phyloP scores from a whole-genome alignment of 2,329 filamentous ascomycete genomes.

The Ceratocystis colombiana region DNA sequence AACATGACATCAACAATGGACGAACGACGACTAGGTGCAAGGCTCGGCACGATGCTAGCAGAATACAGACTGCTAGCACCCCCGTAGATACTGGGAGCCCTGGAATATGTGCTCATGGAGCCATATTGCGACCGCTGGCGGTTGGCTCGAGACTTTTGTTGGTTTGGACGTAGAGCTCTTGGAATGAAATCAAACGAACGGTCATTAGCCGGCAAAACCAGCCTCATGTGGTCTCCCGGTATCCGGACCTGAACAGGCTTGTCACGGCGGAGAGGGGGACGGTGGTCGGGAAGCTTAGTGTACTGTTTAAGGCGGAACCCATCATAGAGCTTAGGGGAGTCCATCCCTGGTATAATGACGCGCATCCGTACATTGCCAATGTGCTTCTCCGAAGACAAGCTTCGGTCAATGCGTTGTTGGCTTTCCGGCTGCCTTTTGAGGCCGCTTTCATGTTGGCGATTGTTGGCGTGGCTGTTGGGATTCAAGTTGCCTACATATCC shows the following conservation, averaged over 20 bases:
- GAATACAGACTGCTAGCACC: constrained; percentile 67
- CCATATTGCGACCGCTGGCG: constrained; percentile 65
- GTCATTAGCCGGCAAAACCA: constrained; percentile 82
- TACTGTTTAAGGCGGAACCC: constrained; percentile 79
- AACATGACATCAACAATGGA: constrained; percentile 60
- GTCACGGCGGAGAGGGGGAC: constrained; percentile 84
- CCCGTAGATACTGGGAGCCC: constrained; percentile 72
- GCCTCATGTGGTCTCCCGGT: constrained; percentile 66
- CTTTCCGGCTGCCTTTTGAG: constrained; percentile 51
- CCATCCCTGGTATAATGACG: constrained; percentile 68
- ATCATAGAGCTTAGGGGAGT: constrained; percentile 58
- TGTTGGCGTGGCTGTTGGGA: background rate
- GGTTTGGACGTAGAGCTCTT: constrained; percentile 81
- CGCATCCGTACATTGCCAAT: constrained; percentile 79
- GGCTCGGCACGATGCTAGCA: constrained; percentile 76
- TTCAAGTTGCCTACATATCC: constrained; percentile 28
- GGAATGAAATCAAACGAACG: constrained; percentile 98
- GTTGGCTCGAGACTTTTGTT: constrained; percentile 57
- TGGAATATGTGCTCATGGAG: constrained; percentile 57
- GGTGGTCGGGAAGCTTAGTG: constrained; percentile 86
- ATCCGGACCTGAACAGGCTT: constrained; percentile 93
- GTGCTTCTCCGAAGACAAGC: constrained; percentile 71
- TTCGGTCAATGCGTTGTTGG: constrained; percentile 58
- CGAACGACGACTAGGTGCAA: constrained; percentile 77
- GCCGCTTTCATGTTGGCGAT: constrained; percentile 27